Percentiles rank a stretch among this genome's conserved stretches.
Evolutionary conservation across 2,329 filamentous ascomycete genomes (phyloP).

Genomic region (Dothideomycetidae sp.): DNA sequence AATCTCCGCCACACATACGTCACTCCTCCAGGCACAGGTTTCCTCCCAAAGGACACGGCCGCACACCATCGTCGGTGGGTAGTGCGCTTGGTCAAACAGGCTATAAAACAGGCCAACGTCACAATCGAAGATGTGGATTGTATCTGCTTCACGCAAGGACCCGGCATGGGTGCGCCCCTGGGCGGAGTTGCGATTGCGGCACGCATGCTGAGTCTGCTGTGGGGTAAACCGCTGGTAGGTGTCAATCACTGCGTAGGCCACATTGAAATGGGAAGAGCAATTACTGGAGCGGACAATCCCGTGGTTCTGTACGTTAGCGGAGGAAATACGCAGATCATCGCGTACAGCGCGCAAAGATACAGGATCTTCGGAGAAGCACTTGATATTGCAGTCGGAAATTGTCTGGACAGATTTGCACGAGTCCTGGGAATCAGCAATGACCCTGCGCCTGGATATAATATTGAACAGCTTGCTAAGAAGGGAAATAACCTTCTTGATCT

Average conservation of each 20-base stretch:
- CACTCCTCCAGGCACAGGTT: slow-evolving; percentile 82
- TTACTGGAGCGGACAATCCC: slow-evolving; percentile 80
- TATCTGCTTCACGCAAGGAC: slow-evolving; percentile 89
- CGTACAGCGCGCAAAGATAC: slow-evolving; percentile 86
- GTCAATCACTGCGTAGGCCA: slow-evolving; percentile 98
- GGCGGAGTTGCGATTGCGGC: slow-evolving; percentile 77
- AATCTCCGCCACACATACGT: slow-evolving; percentile 92
- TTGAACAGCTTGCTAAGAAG: slow-evolving; percentile 79
- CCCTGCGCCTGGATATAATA: slow-evolving; percentile 93
- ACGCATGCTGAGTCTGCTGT: slow-evolving; percentile 66
- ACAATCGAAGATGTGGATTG: slow-evolving; percentile 59
- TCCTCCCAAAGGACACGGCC: slow-evolving; percentile 92
- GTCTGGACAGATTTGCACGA: slow-evolving; percentile 86
- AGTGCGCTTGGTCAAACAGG: slow-evolving; percentile 62
- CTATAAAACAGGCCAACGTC: slow-evolving; percentile 56
- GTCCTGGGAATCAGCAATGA: slow-evolving; percentile 88
- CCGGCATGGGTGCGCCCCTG: slow-evolving; percentile 90
- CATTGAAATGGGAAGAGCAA: slow-evolving; percentile 93
- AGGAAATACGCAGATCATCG: slow-evolving; percentile 95
- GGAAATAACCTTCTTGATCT: slow-evolving; percentile 63
- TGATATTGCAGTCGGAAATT: slow-evolving; percentile 96
- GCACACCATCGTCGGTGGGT: slow-evolving; percentile 82
- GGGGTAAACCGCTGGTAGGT: slow-evolving; percentile 77
- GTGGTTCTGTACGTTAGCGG: slow-evolving; percentile 93
- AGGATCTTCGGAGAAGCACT: slow-evolving; percentile 96